Evolutionary conservation across 169 alveolate genomes (phyloP).

Genomic region (Cryptosporidium ryanae): DNA sequence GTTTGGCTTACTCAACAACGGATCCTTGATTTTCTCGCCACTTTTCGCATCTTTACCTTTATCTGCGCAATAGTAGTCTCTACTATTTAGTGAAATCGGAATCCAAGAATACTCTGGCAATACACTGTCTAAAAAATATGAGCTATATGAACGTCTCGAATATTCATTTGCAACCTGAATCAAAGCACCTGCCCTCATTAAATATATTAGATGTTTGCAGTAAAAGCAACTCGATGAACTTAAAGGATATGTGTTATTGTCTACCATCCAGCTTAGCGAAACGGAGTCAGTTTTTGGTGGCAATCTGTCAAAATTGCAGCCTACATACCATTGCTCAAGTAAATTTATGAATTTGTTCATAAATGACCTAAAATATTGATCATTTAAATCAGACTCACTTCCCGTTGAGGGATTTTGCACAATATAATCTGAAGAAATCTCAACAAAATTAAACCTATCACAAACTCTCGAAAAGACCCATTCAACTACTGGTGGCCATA

Average conservation of each 20-base stretch:
- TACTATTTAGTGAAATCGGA: conserved; percentile 30
- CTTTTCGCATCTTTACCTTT: neutral
- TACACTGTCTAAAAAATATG: conserved; percentile 39
- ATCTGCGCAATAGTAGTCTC: neutral
- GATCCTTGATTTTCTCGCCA: neutral
- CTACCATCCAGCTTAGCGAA: conserved; percentile 63
- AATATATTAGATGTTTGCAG: conserved; percentile 35
- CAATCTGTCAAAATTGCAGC: conserved; percentile 70
- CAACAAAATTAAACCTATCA: conserved; percentile 70
- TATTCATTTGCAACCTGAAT: conserved; percentile 71
- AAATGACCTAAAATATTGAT: conserved; percentile 11
- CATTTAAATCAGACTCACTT: neutral
- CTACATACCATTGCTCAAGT: conserved; percentile 70
- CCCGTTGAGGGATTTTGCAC: neutral
- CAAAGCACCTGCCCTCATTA: conserved; percentile 73
- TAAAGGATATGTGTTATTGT: conserved; percentile 37
- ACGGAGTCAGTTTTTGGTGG: conserved; percentile 73
- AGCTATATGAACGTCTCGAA: conserved; percentile 68
- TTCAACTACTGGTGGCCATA: conserved; percentile 74
- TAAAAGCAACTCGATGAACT: conserved; percentile 30
- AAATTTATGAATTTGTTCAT: conserved; percentile 35
- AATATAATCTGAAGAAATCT: conserved; percentile 41
- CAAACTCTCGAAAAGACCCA: conserved; percentile 71
- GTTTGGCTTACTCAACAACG: conserved; percentile 16
- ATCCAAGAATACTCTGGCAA: conserved; percentile 59